phyloP scores from a whole-genome alignment of 257 asterid genomes.

The Mitragyna speciosa region DNA sequence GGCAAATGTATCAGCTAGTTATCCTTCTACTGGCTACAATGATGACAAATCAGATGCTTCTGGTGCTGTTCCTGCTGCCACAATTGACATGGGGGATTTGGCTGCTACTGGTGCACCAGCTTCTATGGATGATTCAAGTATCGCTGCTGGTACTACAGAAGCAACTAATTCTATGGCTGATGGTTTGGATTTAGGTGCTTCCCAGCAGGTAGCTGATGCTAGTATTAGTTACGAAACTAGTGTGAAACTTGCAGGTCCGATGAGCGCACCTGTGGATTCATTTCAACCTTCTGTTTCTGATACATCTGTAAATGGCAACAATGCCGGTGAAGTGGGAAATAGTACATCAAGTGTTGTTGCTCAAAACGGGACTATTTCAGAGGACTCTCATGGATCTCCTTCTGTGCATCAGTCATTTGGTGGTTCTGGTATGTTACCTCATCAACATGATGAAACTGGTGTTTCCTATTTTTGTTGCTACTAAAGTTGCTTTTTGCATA shows the following conservation, averaged over 20 bases:
- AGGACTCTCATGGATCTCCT: slow-evolving; percentile 54
- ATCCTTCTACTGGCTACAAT: slow-evolving; percentile 14
- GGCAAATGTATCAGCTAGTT: slow-evolving; percentile 15
- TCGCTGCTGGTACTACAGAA: slow-evolving; percentile 4
- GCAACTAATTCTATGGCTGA: slow-evolving; percentile 28
- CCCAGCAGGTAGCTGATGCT: slow-evolving; percentile 41
- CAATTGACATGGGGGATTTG: slow-evolving; percentile 19
- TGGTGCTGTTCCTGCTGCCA: slow-evolving; percentile 10
- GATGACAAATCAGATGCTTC: slow-evolving; percentile 22
- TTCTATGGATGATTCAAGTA: slow-evolving; percentile 13
- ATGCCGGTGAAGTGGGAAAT: slow-evolving; percentile 41
- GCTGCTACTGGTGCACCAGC: slow-evolving; percentile 16
- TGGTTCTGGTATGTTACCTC: slow-evolving; percentile 53
- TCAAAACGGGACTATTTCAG: slow-evolving; percentile 61
- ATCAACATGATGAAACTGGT: neutral
- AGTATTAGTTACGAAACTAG: slow-evolving; percentile 29
- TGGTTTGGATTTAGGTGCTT: slow-evolving; percentile 29
- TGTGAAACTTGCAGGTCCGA: slow-evolving; percentile 36
- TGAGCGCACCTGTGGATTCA: slow-evolving; percentile 36
- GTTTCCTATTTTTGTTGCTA: neutral
- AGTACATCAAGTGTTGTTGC: slow-evolving; percentile 32
- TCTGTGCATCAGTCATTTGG: slow-evolving; percentile 60
- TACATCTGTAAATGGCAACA: slow-evolving; percentile 48
- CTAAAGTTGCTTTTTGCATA: neutral
- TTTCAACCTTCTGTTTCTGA: slow-evolving; percentile 46